phyloP scores from a whole-genome alignment of 2,329 filamentous ascomycete species.

The Venturia effusa region DNA sequence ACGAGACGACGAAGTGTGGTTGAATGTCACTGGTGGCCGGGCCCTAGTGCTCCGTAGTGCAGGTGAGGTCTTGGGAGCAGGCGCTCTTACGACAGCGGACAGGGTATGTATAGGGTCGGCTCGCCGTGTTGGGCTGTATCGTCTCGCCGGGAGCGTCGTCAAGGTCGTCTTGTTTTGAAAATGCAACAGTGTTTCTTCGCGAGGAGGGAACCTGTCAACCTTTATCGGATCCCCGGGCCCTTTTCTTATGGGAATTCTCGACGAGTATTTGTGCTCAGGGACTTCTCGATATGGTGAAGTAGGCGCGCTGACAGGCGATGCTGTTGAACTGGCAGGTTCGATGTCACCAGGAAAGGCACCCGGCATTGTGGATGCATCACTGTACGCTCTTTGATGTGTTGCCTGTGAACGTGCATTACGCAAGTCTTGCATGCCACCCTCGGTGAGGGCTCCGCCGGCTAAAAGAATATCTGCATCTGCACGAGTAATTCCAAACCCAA shows the following conservation, averaged over 20 bases:
- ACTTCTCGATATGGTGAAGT: not conserved
- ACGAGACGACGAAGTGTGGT: conserved; percentile 14
- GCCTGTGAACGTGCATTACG: not conserved
- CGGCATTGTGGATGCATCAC: not conserved
- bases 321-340: not conserved
- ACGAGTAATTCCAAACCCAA: conserved; percentile 5
- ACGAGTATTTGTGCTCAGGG: not conserved
- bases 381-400: conserved; percentile 2
- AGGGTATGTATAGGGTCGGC: conserved; percentile 1
- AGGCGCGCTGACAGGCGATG: not conserved
- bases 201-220: not conserved
- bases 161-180: not conserved
- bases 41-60: conserved; percentile 16
- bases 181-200: not conserved
- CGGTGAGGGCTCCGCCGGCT: not conserved
- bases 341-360: not conserved
- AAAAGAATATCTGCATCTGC: not conserved
- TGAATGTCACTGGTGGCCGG: conserved; percentile 15
- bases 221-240: not conserved
- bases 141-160: conserved; percentile 4
- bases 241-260: not conserved
- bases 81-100: conserved; percentile 12
- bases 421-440: not conserved
- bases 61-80: conserved; percentile 15
- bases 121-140: conserved; percentile 9